Conservation (phyloP, 2,329 filamentous ascomycete species). For the Colletotrichum spinosum region DNA sequence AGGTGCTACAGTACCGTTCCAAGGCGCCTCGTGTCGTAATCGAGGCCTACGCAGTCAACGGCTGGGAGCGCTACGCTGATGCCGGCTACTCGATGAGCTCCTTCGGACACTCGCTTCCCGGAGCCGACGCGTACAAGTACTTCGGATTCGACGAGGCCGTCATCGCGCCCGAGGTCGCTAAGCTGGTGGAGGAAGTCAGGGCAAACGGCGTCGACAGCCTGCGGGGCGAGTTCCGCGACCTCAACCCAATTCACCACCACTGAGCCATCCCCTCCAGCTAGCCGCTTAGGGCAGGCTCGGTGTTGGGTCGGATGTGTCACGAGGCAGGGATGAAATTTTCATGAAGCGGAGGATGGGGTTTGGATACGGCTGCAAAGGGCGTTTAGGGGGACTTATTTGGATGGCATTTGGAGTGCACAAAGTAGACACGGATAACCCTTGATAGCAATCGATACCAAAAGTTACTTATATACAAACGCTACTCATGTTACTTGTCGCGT, state of each 20-base stretch:
- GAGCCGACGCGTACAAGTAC: slow-evolving; percentile 62
- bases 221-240: slow-evolving; percentile 42
- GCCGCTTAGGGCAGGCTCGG: background rate
- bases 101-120: slow-evolving; percentile 68
- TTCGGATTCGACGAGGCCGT: slow-evolving; percentile 63
- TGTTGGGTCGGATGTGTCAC: background rate
- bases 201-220: slow-evolving; percentile 40
- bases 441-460: slow-evolving; percentile 20
- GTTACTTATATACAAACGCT: background rate
- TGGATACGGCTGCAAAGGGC: slow-evolving; percentile 12
- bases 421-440: slow-evolving; percentile 32
- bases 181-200: slow-evolving; percentile 42
- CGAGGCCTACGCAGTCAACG: slow-evolving; percentile 68
- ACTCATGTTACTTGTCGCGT: too few relatives aligned
- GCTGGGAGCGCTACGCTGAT: slow-evolving; percentile 71
- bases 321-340: background rate
- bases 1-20: slow-evolving; percentile 56
- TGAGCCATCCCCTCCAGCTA: slow-evolving; percentile 7
- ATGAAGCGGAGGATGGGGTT: slow-evolving; percentile 5
- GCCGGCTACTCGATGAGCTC: slow-evolving; percentile 64
- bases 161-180: slow-evolving; percentile 50
- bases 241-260: slow-evolving; percentile 38
- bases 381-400: slow-evolving; percentile 19
- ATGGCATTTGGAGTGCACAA: slow-evolving; percentile 4
- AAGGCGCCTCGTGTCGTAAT: slow-evolving; percentile 65